Conservation (phyloP, 805 yeast species). For the Tanozyma kutaoensis region DNA sequence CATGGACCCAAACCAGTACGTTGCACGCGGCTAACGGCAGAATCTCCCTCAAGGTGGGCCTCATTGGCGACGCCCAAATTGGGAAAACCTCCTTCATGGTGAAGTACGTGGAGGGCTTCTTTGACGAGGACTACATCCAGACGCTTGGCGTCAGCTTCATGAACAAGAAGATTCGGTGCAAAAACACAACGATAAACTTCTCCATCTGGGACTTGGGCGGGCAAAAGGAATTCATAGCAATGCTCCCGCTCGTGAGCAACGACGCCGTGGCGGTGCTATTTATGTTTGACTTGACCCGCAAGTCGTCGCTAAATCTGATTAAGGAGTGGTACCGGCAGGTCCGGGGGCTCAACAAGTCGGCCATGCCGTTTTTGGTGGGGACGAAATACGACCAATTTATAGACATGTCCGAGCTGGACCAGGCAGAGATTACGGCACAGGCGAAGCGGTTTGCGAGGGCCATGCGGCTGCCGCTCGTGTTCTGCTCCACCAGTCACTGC, state of each 20-base stretch:
- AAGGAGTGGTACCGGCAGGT: constrained; percentile 94
- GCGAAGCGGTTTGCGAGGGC: constrained; percentile 79
- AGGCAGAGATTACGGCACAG: constrained; percentile 68
- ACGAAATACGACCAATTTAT: constrained; percentile 86
- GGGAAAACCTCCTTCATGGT: constrained; percentile 97
- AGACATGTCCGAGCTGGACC: constrained; percentile 67
- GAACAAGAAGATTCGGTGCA: constrained; percentile 77
- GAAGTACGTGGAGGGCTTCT: constrained; percentile 89
- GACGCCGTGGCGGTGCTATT: constrained; percentile 88
- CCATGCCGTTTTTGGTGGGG: constrained; percentile 84
- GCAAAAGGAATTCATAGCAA: constrained; percentile 84
- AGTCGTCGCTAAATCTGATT: constrained; percentile 72
- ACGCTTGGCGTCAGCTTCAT: constrained; percentile 92
- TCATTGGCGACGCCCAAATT: constrained; percentile 90
- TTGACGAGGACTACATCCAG: constrained; percentile 84
- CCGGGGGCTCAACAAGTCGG: constrained; percentile 77
- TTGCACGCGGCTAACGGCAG: constrained; percentile 7
- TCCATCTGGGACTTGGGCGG: constrained; percentile 97
- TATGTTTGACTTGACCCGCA: constrained; percentile 79
- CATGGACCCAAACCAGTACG: too few relatives aligned
- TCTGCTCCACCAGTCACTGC: constrained; percentile 85
- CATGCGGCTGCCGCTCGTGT: constrained; percentile 75
- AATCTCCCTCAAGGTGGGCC: constrained; percentile 75
- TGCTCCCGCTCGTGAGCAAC: constrained; percentile 85
- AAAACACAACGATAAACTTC: constrained; percentile 79